Conservation (phyloP, 139 green algal species). For the Limnomonas spitsbergensis region DNA sequence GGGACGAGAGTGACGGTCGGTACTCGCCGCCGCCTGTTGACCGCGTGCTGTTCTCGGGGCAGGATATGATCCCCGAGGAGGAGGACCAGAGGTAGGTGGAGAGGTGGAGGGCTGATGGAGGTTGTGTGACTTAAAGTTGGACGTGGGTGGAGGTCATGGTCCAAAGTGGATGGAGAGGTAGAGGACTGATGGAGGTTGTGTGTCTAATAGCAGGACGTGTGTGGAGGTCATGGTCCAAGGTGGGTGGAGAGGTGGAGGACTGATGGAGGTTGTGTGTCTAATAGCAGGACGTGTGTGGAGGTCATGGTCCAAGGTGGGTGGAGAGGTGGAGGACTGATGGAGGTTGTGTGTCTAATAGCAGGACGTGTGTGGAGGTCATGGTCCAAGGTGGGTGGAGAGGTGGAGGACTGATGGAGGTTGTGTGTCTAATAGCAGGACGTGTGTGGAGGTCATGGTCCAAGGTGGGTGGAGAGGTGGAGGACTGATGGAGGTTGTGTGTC, state of each 20-base stretch:
- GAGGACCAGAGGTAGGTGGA: conserved; percentile 57
- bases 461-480: no score
- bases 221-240: conserved; percentile 69
- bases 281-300: background rate
- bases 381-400: conserved; percentile 34
- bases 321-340: no score
- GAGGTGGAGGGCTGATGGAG: background rate
- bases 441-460: no score
- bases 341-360: no score
- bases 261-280: background rate
- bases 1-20: conserved; percentile 39
- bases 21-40: conserved; percentile 62
- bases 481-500: no score
- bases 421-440: background rate
- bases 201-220: no score
- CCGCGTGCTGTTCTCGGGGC: conserved; percentile 36
- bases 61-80: conserved; percentile 71
- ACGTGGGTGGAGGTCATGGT: background rate
- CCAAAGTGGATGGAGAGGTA: no score
- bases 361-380: no score
- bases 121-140: background rate
- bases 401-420: background rate
- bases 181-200: no score
- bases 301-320: no score
- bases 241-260: background rate